Conservation (phyloP, 2,329 filamentous ascomycete genomes). For the Fusarium buharicum region DNA sequence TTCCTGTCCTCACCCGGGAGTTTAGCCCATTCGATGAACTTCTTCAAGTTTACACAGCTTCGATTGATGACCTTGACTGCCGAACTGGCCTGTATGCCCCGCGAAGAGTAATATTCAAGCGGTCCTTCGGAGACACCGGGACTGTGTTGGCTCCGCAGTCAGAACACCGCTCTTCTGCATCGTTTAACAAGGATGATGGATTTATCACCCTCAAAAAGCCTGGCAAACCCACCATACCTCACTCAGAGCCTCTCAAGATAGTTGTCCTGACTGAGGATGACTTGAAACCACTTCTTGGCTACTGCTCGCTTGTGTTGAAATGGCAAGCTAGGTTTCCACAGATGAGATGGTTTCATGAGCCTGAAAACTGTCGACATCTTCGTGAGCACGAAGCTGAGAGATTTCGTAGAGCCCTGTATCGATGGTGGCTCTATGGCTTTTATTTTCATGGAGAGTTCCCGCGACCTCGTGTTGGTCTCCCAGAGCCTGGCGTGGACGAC, state of each 20-base stretch:
- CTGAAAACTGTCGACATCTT: slow-evolving; percentile 58
- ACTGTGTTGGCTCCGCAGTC: slow-evolving; percentile 39
- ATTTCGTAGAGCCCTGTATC: slow-evolving; percentile 61
- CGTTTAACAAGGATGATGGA: slow-evolving; percentile 1
- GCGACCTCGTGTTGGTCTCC: slow-evolving; percentile 51
- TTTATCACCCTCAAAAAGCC: slow-evolving; percentile 42
- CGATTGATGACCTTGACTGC: slow-evolving; percentile 50
- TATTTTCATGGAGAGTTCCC: slow-evolving; percentile 61
- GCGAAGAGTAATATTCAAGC: slow-evolving; percentile 54
- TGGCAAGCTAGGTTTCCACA: slow-evolving; percentile 57
- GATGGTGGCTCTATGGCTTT: slow-evolving; percentile 65
- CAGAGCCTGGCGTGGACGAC: slow-evolving; percentile 54
- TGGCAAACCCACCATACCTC: slow-evolving; percentile 23
- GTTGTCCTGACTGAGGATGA: slow-evolving; percentile 50
- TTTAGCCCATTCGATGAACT: slow-evolving; percentile 59
- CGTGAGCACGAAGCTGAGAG: slow-evolving; percentile 56
- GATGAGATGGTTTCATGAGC: slow-evolving; percentile 59
- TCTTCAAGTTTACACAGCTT: slow-evolving; percentile 59
- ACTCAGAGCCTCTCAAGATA: slow-evolving; percentile 29
- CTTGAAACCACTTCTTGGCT: slow-evolving; percentile 48
- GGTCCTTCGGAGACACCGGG: slow-evolving; percentile 49
- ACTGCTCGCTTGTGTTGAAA: slow-evolving; percentile 51
- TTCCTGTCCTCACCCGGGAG: slow-evolving; percentile 55
- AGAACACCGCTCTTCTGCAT: slow-evolving; percentile 15
- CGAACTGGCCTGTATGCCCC: slow-evolving; percentile 52